Conservation (phyloP, 2,329 filamentous ascomycete genomes). For the Didymella glomerata region DNA sequence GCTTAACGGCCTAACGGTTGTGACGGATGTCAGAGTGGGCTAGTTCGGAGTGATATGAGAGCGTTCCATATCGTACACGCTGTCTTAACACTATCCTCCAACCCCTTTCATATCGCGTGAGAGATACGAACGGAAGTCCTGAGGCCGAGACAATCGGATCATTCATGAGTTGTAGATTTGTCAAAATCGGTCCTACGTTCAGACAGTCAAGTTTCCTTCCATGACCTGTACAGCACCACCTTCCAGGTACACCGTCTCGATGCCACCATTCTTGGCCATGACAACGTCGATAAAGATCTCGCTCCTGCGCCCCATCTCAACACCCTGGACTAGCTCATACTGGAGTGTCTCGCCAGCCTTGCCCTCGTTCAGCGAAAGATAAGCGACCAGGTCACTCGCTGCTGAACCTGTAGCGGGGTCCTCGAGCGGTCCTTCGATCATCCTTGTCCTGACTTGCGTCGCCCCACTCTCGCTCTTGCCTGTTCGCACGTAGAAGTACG, state of each 20-base stretch:
- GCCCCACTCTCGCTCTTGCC: conserved; percentile 40
- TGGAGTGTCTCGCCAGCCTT: conserved; percentile 43
- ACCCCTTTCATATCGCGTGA: conserved; percentile 23
- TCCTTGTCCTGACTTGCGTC: conserved; percentile 63
- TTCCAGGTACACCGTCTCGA: conserved; percentile 55
- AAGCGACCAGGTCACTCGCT: conserved; percentile 57
- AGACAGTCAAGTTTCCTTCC: conserved; percentile 41
- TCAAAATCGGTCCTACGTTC: conserved; percentile 5
- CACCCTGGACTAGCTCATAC: conserved; percentile 59
- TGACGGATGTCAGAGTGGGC: conserved; percentile 31
- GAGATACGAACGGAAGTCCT: conserved; percentile 3
- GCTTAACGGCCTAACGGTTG: conserved; percentile 23
- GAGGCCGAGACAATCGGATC: neutral
- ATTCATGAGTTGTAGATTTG: neutral
- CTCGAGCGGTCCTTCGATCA: conserved; percentile 63
- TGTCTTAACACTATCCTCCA: conserved; percentile 12
- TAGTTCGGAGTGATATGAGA: conserved; percentile 26
- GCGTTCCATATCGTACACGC: conserved; percentile 12
- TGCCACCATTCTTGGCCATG: conserved; percentile 47
- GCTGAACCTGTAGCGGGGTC: conserved; percentile 62
- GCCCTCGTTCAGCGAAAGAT: conserved; percentile 55
- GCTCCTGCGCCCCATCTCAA: conserved; percentile 62
- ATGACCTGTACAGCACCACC: conserved; percentile 56
- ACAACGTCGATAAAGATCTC: conserved; percentile 59
- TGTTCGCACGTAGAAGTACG: conserved; percentile 67